Conservation (phyloP, 2,329 filamentous ascomycete genomes). For the Aureobasidium melanogenum region DNA sequence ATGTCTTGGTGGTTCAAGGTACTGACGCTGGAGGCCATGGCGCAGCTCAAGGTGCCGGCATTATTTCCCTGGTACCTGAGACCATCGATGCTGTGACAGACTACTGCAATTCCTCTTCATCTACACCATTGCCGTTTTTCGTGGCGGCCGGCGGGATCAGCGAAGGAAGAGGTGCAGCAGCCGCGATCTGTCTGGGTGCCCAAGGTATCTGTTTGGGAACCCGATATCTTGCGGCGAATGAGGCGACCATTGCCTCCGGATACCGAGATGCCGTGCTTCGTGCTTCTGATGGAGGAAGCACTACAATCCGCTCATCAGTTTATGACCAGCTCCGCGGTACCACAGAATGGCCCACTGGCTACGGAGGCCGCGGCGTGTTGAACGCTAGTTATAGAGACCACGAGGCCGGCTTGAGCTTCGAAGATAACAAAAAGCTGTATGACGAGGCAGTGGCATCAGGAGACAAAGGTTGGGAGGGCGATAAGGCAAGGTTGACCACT, state of each 20-base stretch:
- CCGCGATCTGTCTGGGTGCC: slow-evolving; percentile 44
- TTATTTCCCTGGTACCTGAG: slow-evolving; percentile 52
- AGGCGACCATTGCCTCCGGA: slow-evolving; percentile 36
- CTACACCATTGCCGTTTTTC: slow-evolving; percentile 23
- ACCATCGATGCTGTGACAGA: slow-evolving; percentile 37
- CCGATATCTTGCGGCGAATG: slow-evolving; percentile 46
- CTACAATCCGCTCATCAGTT: slow-evolving; percentile 40
- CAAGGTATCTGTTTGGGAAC: slow-evolving; percentile 53
- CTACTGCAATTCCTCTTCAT: slow-evolving; percentile 15
- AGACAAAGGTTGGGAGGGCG: slow-evolving; percentile 41
- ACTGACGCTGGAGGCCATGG: slow-evolving; percentile 59
- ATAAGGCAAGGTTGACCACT: slow-evolving; percentile 46
- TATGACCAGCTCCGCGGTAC: slow-evolving; percentile 49
- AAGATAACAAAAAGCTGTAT: slow-evolving; percentile 36
- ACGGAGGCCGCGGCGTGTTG: slow-evolving; percentile 49
- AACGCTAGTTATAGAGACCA: slow-evolving; percentile 44
- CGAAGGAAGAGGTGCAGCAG: slow-evolving; percentile 45
- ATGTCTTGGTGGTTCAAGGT: slow-evolving; percentile 55
- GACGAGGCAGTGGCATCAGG: slow-evolving; percentile 40
- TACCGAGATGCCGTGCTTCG: slow-evolving; percentile 40
- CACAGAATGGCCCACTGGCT: slow-evolving; percentile 46
- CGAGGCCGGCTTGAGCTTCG: slow-evolving; percentile 27
- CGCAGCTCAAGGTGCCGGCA: slow-evolving; percentile 43
- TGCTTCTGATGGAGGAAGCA: slow-evolving; percentile 42
- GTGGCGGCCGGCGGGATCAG: slow-evolving; percentile 50